Conservation (phyloP, 192 early-diverging fungal species). For the Cetraspora pellucida region DNA sequence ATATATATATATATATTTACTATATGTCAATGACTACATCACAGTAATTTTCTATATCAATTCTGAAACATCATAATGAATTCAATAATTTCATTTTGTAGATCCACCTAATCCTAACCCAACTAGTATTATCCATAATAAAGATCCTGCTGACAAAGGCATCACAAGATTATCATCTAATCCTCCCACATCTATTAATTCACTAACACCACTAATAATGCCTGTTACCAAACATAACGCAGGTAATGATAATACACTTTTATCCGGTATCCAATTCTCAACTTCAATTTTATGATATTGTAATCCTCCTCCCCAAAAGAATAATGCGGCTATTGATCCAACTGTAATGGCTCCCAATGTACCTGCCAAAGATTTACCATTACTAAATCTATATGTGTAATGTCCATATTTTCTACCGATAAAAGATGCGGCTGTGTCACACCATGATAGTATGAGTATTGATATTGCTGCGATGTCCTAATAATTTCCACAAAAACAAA, state of each 20-base stretch:
- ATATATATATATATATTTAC: too few relatives aligned
- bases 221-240: constrained; percentile 43
- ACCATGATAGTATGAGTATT: constrained; percentile 51
- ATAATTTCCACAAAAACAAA: background rate
- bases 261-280: constrained; percentile 16
- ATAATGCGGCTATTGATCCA: constrained; percentile 39
- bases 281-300: background rate
- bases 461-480: constrained; percentile 48
- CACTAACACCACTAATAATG: constrained; percentile 44
- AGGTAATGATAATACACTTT: constrained; percentile 19
- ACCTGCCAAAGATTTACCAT: constrained; percentile 49
- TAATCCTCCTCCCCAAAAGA: constrained; percentile 35
- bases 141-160: constrained; percentile 42
- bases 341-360: constrained; percentile 42
- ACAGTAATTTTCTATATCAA: too few relatives aligned
- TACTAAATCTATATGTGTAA: constrained; percentile 43
- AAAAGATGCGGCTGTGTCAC: constrained; percentile 51
- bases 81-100: too few relatives aligned
- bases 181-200: constrained; percentile 41
- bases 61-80: too few relatives aligned
- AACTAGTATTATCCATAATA: constrained; percentile 44
- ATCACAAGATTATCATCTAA: constrained; percentile 54
- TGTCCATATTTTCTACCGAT: constrained; percentile 46
- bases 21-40: too few relatives aligned
- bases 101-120: constrained; percentile 26